phyloP scores from a whole-genome alignment of 805 yeast species.

The Jamesozyma spencerorum region DNA sequence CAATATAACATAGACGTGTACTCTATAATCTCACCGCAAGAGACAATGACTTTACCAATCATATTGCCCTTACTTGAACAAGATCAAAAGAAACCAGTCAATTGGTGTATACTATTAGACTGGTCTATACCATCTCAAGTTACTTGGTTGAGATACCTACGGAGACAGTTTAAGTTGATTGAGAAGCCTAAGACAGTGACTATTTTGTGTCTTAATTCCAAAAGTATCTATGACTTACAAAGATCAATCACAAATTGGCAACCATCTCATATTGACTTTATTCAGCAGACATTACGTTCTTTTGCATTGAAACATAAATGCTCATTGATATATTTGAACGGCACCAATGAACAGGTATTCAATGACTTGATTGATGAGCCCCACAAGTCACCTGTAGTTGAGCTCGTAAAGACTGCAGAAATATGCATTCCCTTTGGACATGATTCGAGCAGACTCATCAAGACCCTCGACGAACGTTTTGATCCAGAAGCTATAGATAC shows the following conservation, averaged over 20 bases:
- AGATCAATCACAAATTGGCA: conserved; percentile 16
- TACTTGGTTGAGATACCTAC: conserved; percentile 15
- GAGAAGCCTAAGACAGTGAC: conserved; percentile 2
- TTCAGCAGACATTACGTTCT: conserved; percentile 20
- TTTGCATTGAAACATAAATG: conserved; percentile 11
- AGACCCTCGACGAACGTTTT: conserved; percentile 30
- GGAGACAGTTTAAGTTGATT: conserved; percentile 1
- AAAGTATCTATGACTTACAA: conserved; percentile 13
- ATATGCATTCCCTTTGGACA: conserved; percentile 38
- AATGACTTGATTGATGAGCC: conserved; percentile 1
- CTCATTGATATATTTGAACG: conserved; percentile 10
- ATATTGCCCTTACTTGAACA: conserved; percentile 1
- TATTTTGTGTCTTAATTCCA: conserved; percentile 13
- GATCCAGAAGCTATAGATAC: conserved; percentile 12
- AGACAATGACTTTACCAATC: background rate
- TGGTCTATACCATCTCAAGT: conserved; percentile 17
- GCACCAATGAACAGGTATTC: background rate
- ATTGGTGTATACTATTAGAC: conserved; percentile 16
- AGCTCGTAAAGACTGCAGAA: conserved; percentile 15
- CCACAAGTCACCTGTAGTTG: conserved; percentile 5
- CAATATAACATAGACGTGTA: background rate
- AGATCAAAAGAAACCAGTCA: background rate
- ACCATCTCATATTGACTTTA: conserved; percentile 16
- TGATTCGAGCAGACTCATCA: conserved; percentile 47
- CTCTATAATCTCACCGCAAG: background rate